A percentile compares a stretch with the other conserved stretches of the same genome.
Evolutionary conservation across 805 yeast genomes (phyloP).

Genomic region (Cyberlindnera maritima): DNA sequence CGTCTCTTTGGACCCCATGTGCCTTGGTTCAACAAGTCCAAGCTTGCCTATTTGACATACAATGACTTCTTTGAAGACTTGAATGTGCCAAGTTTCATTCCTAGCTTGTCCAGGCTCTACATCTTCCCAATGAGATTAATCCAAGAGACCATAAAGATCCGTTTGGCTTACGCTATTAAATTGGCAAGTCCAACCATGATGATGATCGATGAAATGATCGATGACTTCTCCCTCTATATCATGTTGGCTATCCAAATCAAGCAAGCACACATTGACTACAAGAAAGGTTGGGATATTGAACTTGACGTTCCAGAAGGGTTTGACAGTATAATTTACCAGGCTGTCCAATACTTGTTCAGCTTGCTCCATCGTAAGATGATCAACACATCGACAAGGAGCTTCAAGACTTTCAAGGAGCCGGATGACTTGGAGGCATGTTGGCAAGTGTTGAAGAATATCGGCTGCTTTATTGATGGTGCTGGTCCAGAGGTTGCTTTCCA

Average conservation of each 20-base stretch:
- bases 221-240: constrained; percentile 76
- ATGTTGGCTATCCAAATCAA: constrained; percentile 73
- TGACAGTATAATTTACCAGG: constrained; percentile 68
- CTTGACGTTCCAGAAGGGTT: constrained; percentile 60
- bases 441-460: constrained; percentile 72
- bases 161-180: constrained; percentile 75
- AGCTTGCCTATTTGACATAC: constrained; percentile 62
- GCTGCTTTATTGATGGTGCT: constrained; percentile 76
- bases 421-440: constrained; percentile 85
- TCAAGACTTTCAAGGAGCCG: constrained; percentile 86
- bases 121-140: constrained; percentile 77
- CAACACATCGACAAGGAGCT: constrained; percentile 69
- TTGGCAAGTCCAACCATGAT: constrained; percentile 84
- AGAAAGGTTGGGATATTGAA: constrained; percentile 65
- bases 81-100: constrained; percentile 72
- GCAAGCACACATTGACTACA: constrained; percentile 58
- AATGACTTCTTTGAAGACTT: constrained; percentile 60
- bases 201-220: constrained; percentile 94
- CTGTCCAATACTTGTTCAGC: constrained; percentile 68
- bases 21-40: constrained; percentile 82
- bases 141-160: constrained; percentile 70
- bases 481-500: constrained; percentile 79
- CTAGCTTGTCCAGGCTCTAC: constrained; percentile 60
- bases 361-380: constrained; percentile 73
- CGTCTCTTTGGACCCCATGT: constrained; percentile 66